Base-by-base conservation (phyloP, 768 basidiomycete species). In the Candolleomyces efflorescens region DNA sequence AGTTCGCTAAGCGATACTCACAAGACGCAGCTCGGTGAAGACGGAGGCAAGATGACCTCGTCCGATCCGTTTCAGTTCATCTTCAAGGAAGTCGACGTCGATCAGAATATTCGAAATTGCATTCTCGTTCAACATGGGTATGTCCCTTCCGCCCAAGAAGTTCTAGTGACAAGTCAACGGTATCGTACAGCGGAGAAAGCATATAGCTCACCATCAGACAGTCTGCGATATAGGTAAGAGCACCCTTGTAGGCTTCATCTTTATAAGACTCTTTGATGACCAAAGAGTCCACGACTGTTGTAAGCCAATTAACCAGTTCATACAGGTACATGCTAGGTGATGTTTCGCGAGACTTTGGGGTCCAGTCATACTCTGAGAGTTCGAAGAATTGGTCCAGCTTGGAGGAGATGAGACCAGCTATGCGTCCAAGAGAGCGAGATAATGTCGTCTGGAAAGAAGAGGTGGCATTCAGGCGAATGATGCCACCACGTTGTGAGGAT, bases 341-440 rank as follows among this genome's bases (percentile, higher is more conserved):
- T 58, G 82, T 78, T 67, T 91, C 88, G 36, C 84, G 82, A 11
- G 75, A 69, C 36, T 78, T 75, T 9, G 93, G 90, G 37, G 87
- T 89, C 94, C 94, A 98, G 65, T 95, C 87, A 69, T 98, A 98
- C 72, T 96, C 92, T 3, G 95, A 89, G 44, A 96, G 78, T 59
- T 93, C 97, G 69, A 97, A 96, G 76, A 96, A 96, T 64, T 94
- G 91, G 66, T 96, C 92, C 6, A 98, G 85, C 68, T 99, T 98
- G 20, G 90, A 89, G 7, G 85, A 83, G 65, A 98, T 95, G 45
- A 96, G 80, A 11, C 79, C 78, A 17, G 88, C 86, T 63, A 98
- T 90, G 4, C 93, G 88, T 32, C 78, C 75, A 48, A 87, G 79
- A 9, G 94, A 89, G 43, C 81, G 81, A 10, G 80, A 75, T 39